Evolutionary conservation across 192 early-diverging fungal genomes (phyloP).

Genomic region (Gonapodya prolifera): DNA sequence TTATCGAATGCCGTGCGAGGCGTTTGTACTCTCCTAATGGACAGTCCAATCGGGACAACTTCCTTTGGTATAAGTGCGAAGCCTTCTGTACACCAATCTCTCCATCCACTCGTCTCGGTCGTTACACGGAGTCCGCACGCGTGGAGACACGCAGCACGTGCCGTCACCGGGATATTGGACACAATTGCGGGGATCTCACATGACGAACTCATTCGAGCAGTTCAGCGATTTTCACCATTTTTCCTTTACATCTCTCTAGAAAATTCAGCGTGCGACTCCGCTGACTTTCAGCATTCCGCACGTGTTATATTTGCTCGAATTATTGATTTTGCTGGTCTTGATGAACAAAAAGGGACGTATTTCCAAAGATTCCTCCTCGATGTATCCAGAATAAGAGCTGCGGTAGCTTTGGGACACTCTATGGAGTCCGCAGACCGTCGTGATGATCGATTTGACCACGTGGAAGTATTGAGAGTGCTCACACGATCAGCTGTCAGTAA

Average conservation of each 20-base stretch:
- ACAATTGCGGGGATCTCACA: not conserved
- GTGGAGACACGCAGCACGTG: not conserved
- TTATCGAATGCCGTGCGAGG: not conserved
- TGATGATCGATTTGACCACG: not conserved
- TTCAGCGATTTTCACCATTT: not conserved
- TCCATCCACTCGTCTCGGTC: not conserved
- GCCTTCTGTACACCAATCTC: not conserved
- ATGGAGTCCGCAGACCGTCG: not conserved
- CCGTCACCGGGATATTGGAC: not conserved
- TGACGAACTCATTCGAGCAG: not conserved
- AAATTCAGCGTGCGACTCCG: not conserved
- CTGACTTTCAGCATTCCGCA: not conserved
- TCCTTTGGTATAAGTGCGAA: not conserved
- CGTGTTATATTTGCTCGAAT: not conserved
- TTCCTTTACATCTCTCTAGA: not conserved
- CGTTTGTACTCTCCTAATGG: not conserved
- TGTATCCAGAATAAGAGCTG: not conserved
- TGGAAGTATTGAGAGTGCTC: not conserved
- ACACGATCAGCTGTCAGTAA: not conserved
- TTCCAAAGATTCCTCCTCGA: not conserved
- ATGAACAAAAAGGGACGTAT: not conserved
- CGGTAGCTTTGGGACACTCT: not conserved
- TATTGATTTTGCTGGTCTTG: not conserved
- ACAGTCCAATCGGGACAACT: not conserved
- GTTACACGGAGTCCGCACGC: not conserved